Conservation (phyloP, 108 stramenopile genomes). For the Pseudonitzschia multiseries region DNA sequence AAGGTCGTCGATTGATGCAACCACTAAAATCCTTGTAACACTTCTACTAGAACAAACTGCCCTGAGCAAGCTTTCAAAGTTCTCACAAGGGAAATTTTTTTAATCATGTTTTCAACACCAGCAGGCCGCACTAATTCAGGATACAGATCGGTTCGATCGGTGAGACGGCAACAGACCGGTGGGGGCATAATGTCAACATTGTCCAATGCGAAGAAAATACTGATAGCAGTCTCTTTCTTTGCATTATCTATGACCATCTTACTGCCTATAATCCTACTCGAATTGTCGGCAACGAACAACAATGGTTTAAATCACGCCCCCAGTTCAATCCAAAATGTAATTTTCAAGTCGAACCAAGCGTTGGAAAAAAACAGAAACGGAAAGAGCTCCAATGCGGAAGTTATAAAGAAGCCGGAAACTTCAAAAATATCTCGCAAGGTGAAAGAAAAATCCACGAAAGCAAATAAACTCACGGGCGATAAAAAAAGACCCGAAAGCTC, state of each 20-base stretch:
- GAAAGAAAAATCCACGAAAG: not conserved
- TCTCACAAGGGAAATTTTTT: not conserved
- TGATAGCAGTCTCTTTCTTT: conserved; percentile 4
- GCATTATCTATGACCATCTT: conserved; percentile 25
- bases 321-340: conserved; percentile 8
- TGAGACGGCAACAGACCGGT: conserved; percentile 17
- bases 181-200: conserved; percentile 17
- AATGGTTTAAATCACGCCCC: not conserved
- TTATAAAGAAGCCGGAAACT: not conserved
- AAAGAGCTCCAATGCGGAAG: conserved; percentile 5
- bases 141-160: conserved; percentile 39
- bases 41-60: too few species aligned
- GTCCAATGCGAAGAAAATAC: conserved; percentile 18
- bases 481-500: not conserved
- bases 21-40: not conserved
- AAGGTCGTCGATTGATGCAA: too few species aligned
- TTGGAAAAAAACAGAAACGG: not conserved
- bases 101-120: conserved; percentile 9
- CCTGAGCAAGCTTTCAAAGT: too few species aligned
- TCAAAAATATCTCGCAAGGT: not conserved
- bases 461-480: not conserved
- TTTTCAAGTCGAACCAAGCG: not conserved
- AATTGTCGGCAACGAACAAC: conserved; percentile 15
- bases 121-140: not conserved
- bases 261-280: conserved; percentile 33